Base-by-base conservation (phyloP, 768 basidiomycete genomes). In the Tricholoma sp. region DNA sequence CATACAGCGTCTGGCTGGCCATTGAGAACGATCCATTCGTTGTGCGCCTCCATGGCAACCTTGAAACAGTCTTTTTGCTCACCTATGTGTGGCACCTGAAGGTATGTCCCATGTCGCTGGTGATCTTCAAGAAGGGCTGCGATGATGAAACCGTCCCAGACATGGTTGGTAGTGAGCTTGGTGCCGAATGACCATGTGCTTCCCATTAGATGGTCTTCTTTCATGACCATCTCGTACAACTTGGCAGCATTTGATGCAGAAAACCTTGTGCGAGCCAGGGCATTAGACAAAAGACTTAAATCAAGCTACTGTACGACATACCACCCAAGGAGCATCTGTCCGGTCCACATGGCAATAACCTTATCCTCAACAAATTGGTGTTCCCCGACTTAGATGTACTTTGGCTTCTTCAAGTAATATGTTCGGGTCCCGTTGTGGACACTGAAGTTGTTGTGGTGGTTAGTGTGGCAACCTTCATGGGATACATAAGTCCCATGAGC, bases 111-210 rank as follows among this genome's bases (percentile, higher is more conserved):
- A 0, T 55, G 59, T 0, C 41, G 50, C 1, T 59, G 4, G 19
- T 57, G 34, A 50, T 71, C 65, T 6, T 71, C 60, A 9, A 74
- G 64, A 1, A 72, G 62, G 0, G 67, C 57, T 9, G 62, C 18
- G 4, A 67, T 61, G 14, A 69, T 50, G 49, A 71, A 74, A 0
- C 60, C 64, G 59, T 70, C 66, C 66, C 70, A 73, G 14, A 73
- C 64, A 37, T 73, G 67, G 10, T 70, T 62, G 2, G 63, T 62
- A 0, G 63, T 59, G 1, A 69, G 59, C 35, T 51, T 60, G 14
- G 52, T 43, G 1, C 58, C 59, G 45, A 72, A 64, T 29, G 62
- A 52, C 69, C 67, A 72, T 3, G 59, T 63, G 5, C 19, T 45
- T 6, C 37, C 47, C n/a, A 47, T 37, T 5, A 64, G 46, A 34